These are phyloP conservation scores for Syzygium grande DNA, from an alignment of 345 rosid species.

Conservation along the genomic window DNA sequence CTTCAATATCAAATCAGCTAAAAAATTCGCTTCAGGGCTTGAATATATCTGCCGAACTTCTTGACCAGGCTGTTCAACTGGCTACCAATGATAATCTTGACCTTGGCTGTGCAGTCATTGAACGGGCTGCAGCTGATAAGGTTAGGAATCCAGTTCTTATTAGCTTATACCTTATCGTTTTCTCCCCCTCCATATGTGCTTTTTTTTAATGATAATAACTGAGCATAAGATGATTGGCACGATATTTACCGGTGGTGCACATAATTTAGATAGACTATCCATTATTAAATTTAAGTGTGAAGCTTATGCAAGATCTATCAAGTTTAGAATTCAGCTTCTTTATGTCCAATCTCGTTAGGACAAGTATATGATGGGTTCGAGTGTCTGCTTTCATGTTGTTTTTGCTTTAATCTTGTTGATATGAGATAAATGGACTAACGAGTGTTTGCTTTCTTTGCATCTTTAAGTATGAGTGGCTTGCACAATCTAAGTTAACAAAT, in stretches of 20 bases:
- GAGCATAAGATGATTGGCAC: background rate
- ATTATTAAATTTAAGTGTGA: background rate
- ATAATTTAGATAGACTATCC: background rate
- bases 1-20: constrained; percentile 78
- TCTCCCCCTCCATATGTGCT: background rate
- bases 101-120: constrained; percentile 98
- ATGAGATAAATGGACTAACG: background rate
- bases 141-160: constrained; percentile 16
- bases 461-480: background rate
- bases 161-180: background rate
- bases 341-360: background rate
- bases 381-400: background rate
- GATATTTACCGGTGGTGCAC: background rate
- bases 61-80: constrained; percentile 91
- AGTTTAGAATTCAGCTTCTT: background rate
- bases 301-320: background rate
- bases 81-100: constrained; percentile 99
- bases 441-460: background rate
- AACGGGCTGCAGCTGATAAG: constrained; percentile 97
- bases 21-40: constrained; percentile 73
- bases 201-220: background rate
- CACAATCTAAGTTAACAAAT: background rate
- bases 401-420: background rate
- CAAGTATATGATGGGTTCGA: background rate
- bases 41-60: constrained; percentile 47